A percentile compares a stretch with the other conserved stretches of the same genome.
phyloP scores from a whole-genome alignment of 164 flowering plant genomes.

The Chimonanthus praecox region DNA sequence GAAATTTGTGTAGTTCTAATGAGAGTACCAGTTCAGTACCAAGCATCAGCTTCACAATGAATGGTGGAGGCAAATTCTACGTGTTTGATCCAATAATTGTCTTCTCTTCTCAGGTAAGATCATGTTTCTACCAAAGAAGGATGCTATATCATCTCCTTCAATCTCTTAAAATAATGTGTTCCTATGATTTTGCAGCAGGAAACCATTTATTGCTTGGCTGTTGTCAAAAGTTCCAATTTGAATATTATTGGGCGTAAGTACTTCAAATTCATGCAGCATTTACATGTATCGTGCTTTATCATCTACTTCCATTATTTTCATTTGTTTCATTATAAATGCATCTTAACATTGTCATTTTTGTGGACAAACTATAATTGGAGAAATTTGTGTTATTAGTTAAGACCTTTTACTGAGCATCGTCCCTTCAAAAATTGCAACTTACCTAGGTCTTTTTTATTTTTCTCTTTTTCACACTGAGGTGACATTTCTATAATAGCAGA shows the following conservation, averaged over 20 bases:
- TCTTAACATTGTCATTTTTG: too few species aligned
- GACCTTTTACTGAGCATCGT: too few species aligned
- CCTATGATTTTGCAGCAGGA: conserved; percentile 28
- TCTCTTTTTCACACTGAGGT: too few species aligned
- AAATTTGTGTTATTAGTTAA: too few species aligned
- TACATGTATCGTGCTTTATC: not conserved
- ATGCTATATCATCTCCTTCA: not conserved
- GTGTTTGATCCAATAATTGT: conserved; percentile 19
- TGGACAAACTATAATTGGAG: too few species aligned
- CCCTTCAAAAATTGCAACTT: too few species aligned
- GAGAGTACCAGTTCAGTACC: conserved; percentile 12
- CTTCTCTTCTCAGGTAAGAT: conserved; percentile 29
- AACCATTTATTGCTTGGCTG: conserved; percentile 49
- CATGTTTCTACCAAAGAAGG: not conserved
- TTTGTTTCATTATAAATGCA: too few species aligned
- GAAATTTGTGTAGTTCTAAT: conserved; percentile 34
- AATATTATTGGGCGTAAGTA: conserved; percentile 90
- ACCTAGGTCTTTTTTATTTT: too few species aligned
- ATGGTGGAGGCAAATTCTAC: conserved; percentile 26
- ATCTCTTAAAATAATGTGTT: not conserved
- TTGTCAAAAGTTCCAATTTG: conserved; percentile 56
- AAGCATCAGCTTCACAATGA: conserved; percentile 26
- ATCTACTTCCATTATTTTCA: too few species aligned
- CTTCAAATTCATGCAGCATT: not conserved
- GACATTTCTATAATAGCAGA: too few species aligned